Evolutionary conservation across 768 basidiomycete genomes (phyloP), one percentile per base, ranked within the genome.

Genomic region (Pleurotus citrinopileatus): DNA sequence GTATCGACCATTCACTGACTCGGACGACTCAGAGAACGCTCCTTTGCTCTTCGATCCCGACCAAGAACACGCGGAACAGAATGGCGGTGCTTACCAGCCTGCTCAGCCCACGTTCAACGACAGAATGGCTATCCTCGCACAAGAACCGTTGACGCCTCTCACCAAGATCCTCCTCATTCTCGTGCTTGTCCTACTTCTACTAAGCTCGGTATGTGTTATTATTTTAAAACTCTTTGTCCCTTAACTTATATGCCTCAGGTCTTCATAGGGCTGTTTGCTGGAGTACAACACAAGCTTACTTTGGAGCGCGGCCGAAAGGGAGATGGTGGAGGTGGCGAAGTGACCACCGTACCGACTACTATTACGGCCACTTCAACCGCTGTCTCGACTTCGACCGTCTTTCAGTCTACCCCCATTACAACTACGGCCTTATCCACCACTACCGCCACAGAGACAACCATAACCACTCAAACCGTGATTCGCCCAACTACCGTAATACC

Each of bases 211-310:
- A 57, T 57, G 75, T 66, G 10, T 37, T 23, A 34, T 2, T 17
- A 13, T 22, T 25, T 43, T 37, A 10, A 22, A 5, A 23, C 36
- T 23, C 23, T 26, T 34, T 22, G 13, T 34, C 19, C n/a, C 15
- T 40, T 15, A 8, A 29, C 15, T 50, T 9, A 55, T 1, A 22
- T 2, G 17, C 13, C 19, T 22, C 34, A 81, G 80, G 78, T 91
- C n/a, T 95, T 96, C 69, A 86, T 95, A 57, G 96, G 96, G 8
- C 75, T 99, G 3, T 98, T 94, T 67, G 88, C 93, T 27, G 97
- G 97, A 8, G 86, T 87, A 1, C 84, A 92, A 65, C 87, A 90
- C 63, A 86, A 83, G 57, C 77, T 94, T 50, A 81, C 81, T 56
- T 62, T 76, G n/a, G 74, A 75, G 53, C 63, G 60, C 13, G 67